These are phyloP conservation scores for Arthonia radiata DNA, from an alignment of 495 filamentous ascomycete genomes.

Conservation along the genomic window DNA sequence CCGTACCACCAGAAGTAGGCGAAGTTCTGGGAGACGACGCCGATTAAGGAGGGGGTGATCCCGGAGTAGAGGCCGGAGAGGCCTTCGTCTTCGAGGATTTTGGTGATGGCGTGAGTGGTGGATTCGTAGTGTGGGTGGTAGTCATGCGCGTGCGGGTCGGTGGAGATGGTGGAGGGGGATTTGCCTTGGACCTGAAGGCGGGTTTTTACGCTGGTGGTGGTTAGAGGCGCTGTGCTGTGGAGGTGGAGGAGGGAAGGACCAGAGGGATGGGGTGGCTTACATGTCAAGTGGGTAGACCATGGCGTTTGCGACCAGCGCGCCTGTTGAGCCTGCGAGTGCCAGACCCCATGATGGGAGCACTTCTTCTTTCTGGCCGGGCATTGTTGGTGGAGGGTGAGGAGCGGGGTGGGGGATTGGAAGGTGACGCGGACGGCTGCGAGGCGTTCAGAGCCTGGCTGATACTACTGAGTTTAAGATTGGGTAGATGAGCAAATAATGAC, in stretches of 20 bases:
- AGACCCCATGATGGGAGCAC: conserved; percentile 77
- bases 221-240: not conserved
- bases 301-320: conserved; percentile 85
- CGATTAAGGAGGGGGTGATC: conserved; percentile 61
- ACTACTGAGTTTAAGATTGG: no score
- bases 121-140: conserved; percentile 49
- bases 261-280: conserved; percentile 24
- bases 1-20: conserved; percentile 99
- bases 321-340: conserved; percentile 78
- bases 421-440: no score
- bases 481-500: no score
- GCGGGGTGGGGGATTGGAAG: no score
- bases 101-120: conserved; percentile 65
- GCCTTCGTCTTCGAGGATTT: conserved; percentile 68
- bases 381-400: no score
- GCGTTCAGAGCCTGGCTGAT: no score
- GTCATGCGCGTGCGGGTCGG: conserved; percentile 6
- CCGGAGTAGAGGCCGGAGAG: conserved; percentile 66
- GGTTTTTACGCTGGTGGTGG: conserved; percentile 56
- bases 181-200: conserved; percentile 93
- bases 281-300: conserved; percentile 93
- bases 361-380: no score
- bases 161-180: conserved; percentile 20
- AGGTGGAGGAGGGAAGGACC: not conserved
- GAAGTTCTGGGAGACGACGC: conserved; percentile 93